Evolutionary conservation across 2,329 filamentous ascomycete species (phyloP).

Genomic region (Penicillium sp.): DNA sequence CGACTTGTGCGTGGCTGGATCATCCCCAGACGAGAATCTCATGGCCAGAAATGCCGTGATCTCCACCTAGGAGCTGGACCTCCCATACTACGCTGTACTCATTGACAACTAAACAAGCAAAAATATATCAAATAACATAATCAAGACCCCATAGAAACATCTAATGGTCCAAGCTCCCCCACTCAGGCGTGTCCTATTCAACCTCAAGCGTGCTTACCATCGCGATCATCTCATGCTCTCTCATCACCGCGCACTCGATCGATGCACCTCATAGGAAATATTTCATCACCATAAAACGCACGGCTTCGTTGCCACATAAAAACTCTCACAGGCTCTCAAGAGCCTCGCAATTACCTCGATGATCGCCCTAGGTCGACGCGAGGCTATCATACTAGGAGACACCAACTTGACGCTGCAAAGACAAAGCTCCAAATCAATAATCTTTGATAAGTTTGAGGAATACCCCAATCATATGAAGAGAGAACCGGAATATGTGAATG

Average conservation of each 20-base stretch:
- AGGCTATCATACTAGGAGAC: background rate
- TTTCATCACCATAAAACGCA: background rate
- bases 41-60: background rate
- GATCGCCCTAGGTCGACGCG: background rate
- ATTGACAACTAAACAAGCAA: background rate
- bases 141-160: background rate
- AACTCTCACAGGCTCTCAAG: background rate
- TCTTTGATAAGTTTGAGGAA: background rate
- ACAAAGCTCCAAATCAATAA: background rate
- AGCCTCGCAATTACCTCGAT: background rate
- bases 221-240: background rate
- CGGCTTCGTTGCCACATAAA: background rate
- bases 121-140: background rate
- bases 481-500: background rate
- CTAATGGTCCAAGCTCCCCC: background rate
- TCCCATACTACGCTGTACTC: background rate
- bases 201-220: background rate
- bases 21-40: background rate
- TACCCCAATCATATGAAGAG: background rate
- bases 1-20: background rate
- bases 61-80: background rate
- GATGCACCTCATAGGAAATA: too few species aligned
- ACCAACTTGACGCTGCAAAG: background rate
- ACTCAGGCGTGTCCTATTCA: background rate
- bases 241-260: background rate